Evolutionary conservation across 176 grass and related monocot genomes (phyloP).

Genomic region (Oryza meyeriana): DNA sequence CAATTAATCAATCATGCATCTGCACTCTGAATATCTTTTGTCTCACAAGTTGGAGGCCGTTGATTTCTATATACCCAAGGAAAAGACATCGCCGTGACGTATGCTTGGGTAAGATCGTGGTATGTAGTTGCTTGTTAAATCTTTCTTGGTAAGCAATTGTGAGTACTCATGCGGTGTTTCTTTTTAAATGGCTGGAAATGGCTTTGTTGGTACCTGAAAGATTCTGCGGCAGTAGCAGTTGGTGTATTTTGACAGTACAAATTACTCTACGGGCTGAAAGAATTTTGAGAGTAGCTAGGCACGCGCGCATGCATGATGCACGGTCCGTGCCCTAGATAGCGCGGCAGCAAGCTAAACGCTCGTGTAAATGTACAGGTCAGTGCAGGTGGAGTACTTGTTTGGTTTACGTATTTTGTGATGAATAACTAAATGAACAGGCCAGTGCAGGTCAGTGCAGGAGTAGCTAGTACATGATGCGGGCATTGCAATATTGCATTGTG

Average conservation of each 20-base stretch:
- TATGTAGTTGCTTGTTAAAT: background rate
- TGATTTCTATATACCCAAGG: background rate
- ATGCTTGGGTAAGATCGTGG: slow-evolving; percentile 20
- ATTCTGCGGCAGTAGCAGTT: slow-evolving; percentile 6
- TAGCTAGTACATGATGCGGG: background rate
- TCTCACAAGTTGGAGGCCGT: slow-evolving; percentile 44
- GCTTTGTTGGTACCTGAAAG: slow-evolving; percentile 25
- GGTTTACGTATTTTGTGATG: background rate
- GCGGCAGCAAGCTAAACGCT: background rate
- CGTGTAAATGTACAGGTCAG: background rate
- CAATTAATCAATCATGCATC: slow-evolving; percentile 3
- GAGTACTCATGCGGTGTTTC: background rate
- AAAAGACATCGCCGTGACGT: slow-evolving; percentile 16
- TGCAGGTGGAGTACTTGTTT: background rate
- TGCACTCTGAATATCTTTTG: slow-evolving; percentile 33
- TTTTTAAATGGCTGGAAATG: slow-evolving; percentile 14
- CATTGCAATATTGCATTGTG: background rate
- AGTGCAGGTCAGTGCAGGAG: no score
- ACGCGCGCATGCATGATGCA: background rate
- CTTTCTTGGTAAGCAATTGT: slow-evolving; percentile 19
- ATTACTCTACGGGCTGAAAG: slow-evolving; percentile 4
- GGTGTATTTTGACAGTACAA: background rate
- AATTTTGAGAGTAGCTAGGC: slow-evolving; percentile 18
- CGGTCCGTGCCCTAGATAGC: slow-evolving; percentile 12
- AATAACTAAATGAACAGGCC: background rate